Conservation (phyloP, 2,329 filamentous ascomycete genomes). For the Penicillium occitanis region DNA sequence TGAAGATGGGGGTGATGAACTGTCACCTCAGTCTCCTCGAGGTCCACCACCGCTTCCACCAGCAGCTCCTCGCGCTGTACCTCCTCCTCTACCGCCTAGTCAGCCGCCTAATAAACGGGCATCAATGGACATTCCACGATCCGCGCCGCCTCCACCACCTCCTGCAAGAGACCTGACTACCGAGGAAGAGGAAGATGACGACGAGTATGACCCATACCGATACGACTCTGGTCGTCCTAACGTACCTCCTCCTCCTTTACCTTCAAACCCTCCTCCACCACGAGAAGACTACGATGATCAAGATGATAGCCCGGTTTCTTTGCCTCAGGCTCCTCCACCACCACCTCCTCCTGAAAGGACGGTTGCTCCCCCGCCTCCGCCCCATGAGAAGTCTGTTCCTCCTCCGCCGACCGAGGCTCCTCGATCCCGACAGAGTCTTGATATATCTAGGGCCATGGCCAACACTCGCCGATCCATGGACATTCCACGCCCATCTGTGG, state of each 20-base stretch:
- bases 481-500: constrained; percentile 68
- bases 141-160: constrained; percentile 61
- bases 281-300: constrained; percentile 46
- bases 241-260: constrained; percentile 30
- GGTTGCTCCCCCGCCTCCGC: constrained; percentile 25
- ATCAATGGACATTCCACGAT: constrained; percentile 70
- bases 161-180: constrained; percentile 50
- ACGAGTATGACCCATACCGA: constrained; percentile 53
- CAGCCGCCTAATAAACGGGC: constrained; percentile 59
- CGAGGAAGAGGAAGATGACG: constrained; percentile 49
- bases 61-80: constrained; percentile 59
- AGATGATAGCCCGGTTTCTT: constrained; percentile 43
- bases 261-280: constrained; percentile 25
- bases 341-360: constrained; percentile 25
- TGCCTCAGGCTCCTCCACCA: constrained; percentile 31
- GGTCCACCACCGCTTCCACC: constrained; percentile 49
- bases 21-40: constrained; percentile 50
- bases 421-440: constrained; percentile 60
- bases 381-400: constrained; percentile 43
- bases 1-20: constrained; percentile 64
- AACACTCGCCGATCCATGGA: constrained; percentile 69
- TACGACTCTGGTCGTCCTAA: constrained; percentile 47
- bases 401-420: constrained; percentile 41
- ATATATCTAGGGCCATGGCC: constrained; percentile 57
- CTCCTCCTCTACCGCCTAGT: constrained; percentile 66